A percentile compares a stretch with the other conserved stretches of the same genome.
These are phyloP conservation scores for Tuber aestivum DNA, from an alignment of 495 filamentous ascomycete species.

Conservation along the genomic window DNA sequence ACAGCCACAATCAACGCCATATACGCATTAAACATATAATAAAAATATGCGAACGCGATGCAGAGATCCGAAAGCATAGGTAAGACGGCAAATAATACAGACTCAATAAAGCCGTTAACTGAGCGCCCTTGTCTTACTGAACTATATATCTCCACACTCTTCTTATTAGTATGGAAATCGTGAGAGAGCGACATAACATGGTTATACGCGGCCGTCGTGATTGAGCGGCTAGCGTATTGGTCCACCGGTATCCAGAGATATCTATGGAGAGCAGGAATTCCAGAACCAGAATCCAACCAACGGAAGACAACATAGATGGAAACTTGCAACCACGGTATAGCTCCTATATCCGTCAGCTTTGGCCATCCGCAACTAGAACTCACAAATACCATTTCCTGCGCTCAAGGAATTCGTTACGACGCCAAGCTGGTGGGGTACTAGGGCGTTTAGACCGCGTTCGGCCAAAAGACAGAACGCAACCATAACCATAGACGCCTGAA, in stretches of 20 bases:
- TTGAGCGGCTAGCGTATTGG: slow-evolving; percentile 56
- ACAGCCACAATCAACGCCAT: slow-evolving; percentile 64
- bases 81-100: slow-evolving; percentile 59
- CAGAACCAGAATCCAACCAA: slow-evolving; percentile 54
- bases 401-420: slow-evolving; percentile 55
- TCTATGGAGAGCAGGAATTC: slow-evolving; percentile 51
- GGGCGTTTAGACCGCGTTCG: slow-evolving; percentile 57
- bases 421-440: slow-evolving; percentile 63
- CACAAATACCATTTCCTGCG: slow-evolving; percentile 39
- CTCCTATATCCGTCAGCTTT: slow-evolving; percentile 40
- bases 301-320: slow-evolving; percentile 52
- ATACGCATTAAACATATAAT: slow-evolving; percentile 63
- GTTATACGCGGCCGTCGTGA: slow-evolving; percentile 62
- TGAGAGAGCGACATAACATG: slow-evolving; percentile 72
- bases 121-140: slow-evolving; percentile 61
- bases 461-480: slow-evolving; percentile 58
- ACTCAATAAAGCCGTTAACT: slow-evolving; percentile 59
- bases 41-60: slow-evolving; percentile 65
- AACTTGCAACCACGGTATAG: slow-evolving; percentile 53
- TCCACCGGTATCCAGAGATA: slow-evolving; percentile 64
- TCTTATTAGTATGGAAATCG: slow-evolving; percentile 73
- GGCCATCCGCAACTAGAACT: neutral
- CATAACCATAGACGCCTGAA: slow-evolving; percentile 55
- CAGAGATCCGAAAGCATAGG: slow-evolving; percentile 68
- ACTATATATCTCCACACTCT: slow-evolving; percentile 62